Base-by-base conservation (phyloP, 768 basidiomycete species). In the Tylopilus subfusipes region DNA sequence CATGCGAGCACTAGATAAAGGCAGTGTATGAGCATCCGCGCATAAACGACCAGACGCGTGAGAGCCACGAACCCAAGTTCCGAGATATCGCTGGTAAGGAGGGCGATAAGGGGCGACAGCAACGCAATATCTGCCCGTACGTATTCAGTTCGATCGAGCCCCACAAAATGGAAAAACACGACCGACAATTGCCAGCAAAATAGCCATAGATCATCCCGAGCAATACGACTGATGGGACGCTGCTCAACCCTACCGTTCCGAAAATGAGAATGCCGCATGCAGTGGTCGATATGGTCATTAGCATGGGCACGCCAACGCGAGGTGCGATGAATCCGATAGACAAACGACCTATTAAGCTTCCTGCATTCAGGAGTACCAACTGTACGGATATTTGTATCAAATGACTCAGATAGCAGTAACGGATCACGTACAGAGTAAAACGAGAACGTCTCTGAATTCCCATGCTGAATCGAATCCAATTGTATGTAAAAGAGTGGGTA, bases 401-500 rank as follows among this genome's bases (percentile, higher is more conserved):
- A 7, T 7, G 8, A n/a, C n/a, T 24, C 22, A 18, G 31, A n/a
- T 24, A 21, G 14, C 16, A 10, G 22, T 12, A 34, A 48, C 22
- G 14, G 29, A 47, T 52, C 25, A 47, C 66, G 12, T 53, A 83
- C 83, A 27, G 76, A 77, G 54, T 84, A 83, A 53, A 85, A 84
- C 0, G 83, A 79, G 6, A 85, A 68, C 18, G 64, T 69, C 10
- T 73, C 64, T 16, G 70, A 64, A 33, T 81, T 72, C 1, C 77
- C 76, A 53, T 80, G 80, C 48, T 73, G 68, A 27, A 80, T 70
- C 1, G 82, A 74, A 52, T 79, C 76, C 13, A 83, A 64, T 57
- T 85, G 83, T 9, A 84, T 59, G 61, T 79, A 84, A 66, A 82
- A 84, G n/a, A 81, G 69, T 0, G 82, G 81, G 43, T 74, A 80